Conservation (phyloP, 257 asterid species). For the Fraxinus cuspidata region DNA sequence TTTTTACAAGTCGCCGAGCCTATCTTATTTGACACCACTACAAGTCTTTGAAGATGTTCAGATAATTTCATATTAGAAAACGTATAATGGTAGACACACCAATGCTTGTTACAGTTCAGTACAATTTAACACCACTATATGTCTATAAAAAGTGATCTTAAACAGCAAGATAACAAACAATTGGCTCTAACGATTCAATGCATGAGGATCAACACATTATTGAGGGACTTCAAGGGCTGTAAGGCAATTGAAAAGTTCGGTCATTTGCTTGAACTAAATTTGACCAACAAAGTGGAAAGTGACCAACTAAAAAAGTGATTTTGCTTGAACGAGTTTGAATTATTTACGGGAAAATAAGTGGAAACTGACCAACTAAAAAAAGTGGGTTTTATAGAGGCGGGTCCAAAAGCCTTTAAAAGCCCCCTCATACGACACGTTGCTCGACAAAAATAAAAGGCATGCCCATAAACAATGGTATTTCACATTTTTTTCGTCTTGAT, state of each 20-base stretch:
- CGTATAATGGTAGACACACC: too few relatives aligned
- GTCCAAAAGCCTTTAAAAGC: background rate
- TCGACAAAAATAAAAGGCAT: background rate
- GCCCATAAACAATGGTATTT: background rate
- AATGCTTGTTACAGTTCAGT: too few relatives aligned
- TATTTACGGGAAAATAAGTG: background rate
- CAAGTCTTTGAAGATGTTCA: background rate
- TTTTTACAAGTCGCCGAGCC: too few relatives aligned
- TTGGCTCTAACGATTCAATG: too few relatives aligned
- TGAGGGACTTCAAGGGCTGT: background rate
- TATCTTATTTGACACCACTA: background rate
- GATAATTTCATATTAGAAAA: too few relatives aligned
- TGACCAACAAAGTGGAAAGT: background rate
- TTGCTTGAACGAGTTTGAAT: background rate
- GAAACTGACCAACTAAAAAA: background rate
- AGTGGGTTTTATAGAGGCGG: background rate
- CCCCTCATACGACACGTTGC: background rate
- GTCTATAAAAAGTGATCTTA: too few relatives aligned
- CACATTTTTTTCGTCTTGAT: too few relatives aligned
- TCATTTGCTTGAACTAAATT: background rate
- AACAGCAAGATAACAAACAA: background rate
- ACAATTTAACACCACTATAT: too few relatives aligned
- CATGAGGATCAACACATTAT: background rate
- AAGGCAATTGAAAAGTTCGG: background rate
- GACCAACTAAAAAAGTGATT: background rate